Percentiles rank a stretch among this genome's conserved stretches.
phyloP scores from a whole-genome alignment of 2,329 filamentous ascomycete species.

The Nakataea oryzae region DNA sequence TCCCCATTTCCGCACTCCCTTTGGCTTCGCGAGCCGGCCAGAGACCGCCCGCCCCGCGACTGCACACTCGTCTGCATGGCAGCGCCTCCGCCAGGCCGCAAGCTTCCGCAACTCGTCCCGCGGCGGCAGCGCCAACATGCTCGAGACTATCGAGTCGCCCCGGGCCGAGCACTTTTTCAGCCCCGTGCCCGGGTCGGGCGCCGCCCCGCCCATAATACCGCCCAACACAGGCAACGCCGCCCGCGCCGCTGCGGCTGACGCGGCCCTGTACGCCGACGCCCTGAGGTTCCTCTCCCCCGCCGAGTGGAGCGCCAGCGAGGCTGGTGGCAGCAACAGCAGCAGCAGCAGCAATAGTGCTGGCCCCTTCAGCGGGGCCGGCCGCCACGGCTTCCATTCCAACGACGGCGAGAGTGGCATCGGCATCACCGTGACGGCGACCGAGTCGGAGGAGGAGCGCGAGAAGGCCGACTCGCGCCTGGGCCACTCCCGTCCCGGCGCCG shows the following conservation, averaged over 20 bases:
- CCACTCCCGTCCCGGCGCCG: background rate
- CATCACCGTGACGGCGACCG: constrained; percentile 39
- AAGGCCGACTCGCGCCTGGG: constrained; percentile 3
- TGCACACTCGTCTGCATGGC: constrained; percentile 38
- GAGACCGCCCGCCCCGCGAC: constrained; percentile 28
- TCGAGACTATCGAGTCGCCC: constrained; percentile 26
- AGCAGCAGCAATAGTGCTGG: background rate
- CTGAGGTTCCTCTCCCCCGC: constrained; percentile 32
- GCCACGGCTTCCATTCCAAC: constrained; percentile 17
- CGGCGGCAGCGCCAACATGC: constrained; percentile 14
- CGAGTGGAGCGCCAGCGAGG: constrained; percentile 18
- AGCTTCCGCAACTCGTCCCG: constrained; percentile 37
- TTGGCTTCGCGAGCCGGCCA: background rate
- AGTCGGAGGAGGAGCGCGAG: constrained; percentile 14
- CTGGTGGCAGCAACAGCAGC: background rate
- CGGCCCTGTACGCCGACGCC: constrained; percentile 36
- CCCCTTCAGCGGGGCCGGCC: no score
- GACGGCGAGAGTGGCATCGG: constrained; percentile 57
- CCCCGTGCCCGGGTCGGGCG: constrained; percentile 34
- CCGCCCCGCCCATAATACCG: constrained; percentile 50
- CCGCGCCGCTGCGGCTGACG: constrained; percentile 42
- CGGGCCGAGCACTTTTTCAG: constrained; percentile 17
- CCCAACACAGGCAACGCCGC: constrained; percentile 49
- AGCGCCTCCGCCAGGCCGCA: constrained; percentile 38
- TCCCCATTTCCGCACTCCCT: background rate